These are phyloP conservation scores for Cucurbita argyrosperma DNA, from an alignment of 306 rosid genomes.

Conservation along the genomic window DNA sequence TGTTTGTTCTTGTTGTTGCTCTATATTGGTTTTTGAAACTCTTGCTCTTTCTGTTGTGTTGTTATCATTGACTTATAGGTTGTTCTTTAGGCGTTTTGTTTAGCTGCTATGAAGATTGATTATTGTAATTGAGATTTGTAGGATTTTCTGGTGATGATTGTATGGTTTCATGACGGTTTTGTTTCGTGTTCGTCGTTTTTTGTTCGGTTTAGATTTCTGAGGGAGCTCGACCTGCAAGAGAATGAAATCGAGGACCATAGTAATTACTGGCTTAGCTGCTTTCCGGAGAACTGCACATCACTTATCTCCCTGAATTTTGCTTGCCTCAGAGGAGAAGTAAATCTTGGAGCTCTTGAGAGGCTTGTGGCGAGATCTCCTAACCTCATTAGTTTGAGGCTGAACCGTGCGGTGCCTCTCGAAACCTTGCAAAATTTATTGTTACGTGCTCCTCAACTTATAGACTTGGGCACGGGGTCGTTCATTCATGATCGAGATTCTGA, in stretches of 20 bases:
- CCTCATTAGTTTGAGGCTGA: conserved; percentile 61
- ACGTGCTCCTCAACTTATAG: conserved; percentile 61
- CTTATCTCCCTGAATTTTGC: conserved; percentile 79
- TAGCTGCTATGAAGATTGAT: not conserved
- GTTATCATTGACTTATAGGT: not conserved
- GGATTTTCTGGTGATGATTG: not conserved
- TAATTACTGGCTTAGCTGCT: conserved; percentile 88
- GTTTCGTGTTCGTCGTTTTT: not conserved
- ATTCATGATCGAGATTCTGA: conserved; percentile 37
- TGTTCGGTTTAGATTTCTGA: conserved; percentile 31
- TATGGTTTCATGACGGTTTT: no score
- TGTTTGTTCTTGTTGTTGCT: not conserved
- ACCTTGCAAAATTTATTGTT: conserved; percentile 39
- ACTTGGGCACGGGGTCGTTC: conserved; percentile 70
- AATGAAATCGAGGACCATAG: conserved; percentile 71
- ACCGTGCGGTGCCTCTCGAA: conserved; percentile 56
- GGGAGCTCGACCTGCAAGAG: conserved; percentile 93
- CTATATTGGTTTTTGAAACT: not conserved
- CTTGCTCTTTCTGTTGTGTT: not conserved
- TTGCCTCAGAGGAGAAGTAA: conserved; percentile 80
- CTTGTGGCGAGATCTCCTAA: conserved; percentile 80
- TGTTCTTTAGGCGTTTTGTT: not conserved
- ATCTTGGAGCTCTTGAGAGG: conserved; percentile 58
- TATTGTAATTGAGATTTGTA: not conserved
- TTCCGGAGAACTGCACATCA: conserved; percentile 70